phyloP scores from a whole-genome alignment of 2,329 filamentous ascomycete genomes.

The Fusarium kyushuense region DNA sequence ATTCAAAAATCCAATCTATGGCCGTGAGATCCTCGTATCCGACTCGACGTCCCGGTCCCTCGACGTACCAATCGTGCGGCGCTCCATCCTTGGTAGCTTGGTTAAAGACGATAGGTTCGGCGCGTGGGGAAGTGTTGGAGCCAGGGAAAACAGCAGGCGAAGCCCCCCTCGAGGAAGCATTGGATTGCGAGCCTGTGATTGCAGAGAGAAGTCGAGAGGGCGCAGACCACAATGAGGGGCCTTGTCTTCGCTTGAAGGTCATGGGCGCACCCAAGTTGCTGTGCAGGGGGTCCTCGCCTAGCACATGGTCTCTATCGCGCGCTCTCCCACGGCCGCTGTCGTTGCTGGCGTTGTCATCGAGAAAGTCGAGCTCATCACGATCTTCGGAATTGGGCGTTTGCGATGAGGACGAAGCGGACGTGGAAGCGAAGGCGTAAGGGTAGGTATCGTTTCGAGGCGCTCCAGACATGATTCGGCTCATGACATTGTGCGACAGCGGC shows the following conservation, averaged over 20 bases:
- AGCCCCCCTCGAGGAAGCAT: conserved; percentile 31
- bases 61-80: conserved; percentile 84
- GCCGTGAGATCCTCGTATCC: conserved; percentile 97
- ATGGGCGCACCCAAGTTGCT: conserved; percentile 64
- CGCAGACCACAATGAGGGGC: conserved; percentile 60
- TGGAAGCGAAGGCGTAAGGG: conserved; percentile 54
- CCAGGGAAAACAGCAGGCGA: conserved; percentile 36
- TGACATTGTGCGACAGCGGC: conserved; percentile 51
- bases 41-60: conserved; percentile 88
- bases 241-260: conserved; percentile 79
- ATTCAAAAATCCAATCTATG: conserved; percentile 99
- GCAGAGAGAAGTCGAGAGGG: conserved; percentile 63
- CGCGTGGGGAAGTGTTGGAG: conserved; percentile 24
- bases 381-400: conserved; percentile 52
- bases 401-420: conserved; percentile 48
- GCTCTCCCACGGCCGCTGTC: conserved; percentile 31
- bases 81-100: conserved; percentile 59
- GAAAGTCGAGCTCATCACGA: conserved; percentile 62
- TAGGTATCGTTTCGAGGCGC: conserved; percentile 52
- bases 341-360: conserved; percentile 49
- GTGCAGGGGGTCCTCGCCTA: conserved; percentile 69
- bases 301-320: conserved; percentile 49
- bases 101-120: conserved; percentile 34
- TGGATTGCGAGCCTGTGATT: conserved; percentile 52
- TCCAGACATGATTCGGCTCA: conserved; percentile 58